These are phyloP conservation scores for Podaxis sp. DNA, from an alignment of 768 basidiomycete genomes.

Conservation along the genomic window DNA sequence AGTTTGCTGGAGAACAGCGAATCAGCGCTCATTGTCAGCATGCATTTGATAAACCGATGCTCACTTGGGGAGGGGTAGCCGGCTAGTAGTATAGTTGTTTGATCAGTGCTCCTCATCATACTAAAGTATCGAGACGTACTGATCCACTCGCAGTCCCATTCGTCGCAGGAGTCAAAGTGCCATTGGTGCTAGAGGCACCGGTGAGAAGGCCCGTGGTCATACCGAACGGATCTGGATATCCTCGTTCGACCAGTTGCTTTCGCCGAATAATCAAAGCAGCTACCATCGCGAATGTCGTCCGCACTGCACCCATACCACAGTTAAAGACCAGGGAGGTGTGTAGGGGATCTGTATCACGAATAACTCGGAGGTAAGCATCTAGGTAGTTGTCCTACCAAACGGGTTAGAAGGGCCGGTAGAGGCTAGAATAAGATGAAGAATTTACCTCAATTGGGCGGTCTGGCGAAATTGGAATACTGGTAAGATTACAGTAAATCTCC, in stretches of 20 bases:
- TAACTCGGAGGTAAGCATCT: constrained; percentile 85
- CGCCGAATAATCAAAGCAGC: constrained; percentile 85
- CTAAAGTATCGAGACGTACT: constrained; percentile 6
- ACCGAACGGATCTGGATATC: constrained; percentile 78
- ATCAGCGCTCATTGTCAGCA: neutral
- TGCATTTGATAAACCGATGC: neutral
- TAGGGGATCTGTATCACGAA: constrained; percentile 76
- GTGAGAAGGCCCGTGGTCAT: constrained; percentile 28
- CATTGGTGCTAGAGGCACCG: neutral
- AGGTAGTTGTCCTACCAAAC: constrained; percentile 81
- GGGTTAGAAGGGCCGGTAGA: neutral
- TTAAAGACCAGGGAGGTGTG: constrained; percentile 87
- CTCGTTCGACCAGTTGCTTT: constrained; percentile 64
- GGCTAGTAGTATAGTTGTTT: neutral
- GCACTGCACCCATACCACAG: constrained; percentile 95
- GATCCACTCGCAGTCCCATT: constrained; percentile 13
- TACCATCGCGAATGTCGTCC: constrained; percentile 97
- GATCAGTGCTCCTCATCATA: neutral
- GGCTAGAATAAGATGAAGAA: neutral
- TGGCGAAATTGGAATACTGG: constrained; percentile 91
- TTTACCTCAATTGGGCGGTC: constrained; percentile 86
- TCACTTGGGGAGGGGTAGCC: constrained; percentile 10
- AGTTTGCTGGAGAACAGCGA: constrained; percentile 35
- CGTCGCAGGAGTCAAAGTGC: neutral
- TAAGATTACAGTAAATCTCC: neutral